phyloP scores from a whole-genome alignment of 208 protist species.

The Novymonas esmeraldas region DNA sequence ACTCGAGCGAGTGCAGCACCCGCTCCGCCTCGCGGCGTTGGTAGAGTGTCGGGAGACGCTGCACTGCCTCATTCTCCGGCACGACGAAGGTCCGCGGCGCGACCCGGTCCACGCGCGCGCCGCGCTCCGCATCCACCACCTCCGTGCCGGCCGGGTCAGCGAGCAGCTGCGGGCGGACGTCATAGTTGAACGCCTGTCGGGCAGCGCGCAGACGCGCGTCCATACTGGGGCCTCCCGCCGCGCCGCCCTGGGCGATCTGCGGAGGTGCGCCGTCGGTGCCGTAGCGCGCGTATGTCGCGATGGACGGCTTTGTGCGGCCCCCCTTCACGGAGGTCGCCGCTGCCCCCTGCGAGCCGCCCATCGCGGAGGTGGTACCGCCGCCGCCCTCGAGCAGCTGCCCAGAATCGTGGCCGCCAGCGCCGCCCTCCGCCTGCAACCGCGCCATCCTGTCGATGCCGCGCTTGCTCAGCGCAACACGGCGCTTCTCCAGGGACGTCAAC shows the following conservation, averaged over 20 bases:
- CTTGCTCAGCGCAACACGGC: slow-evolving; percentile 28
- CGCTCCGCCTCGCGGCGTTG: slow-evolving; percentile 80
- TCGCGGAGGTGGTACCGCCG: not conserved
- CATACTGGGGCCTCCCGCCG: slow-evolving; percentile 2
- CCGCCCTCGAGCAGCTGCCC: not conserved
- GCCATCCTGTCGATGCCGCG: slow-evolving; percentile 35
- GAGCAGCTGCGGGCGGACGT: slow-evolving; percentile 87
- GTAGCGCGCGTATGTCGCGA: slow-evolving; percentile 33
- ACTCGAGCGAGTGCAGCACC: slow-evolving; percentile 81
- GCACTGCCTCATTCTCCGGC: slow-evolving; percentile 73
- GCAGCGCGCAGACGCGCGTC: slow-evolving; percentile 20
- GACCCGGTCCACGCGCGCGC: slow-evolving; percentile 53
- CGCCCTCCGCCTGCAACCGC: slow-evolving; percentile 9
- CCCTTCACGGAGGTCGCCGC: not conserved
- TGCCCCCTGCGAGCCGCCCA: not conserved
- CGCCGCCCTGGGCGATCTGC: slow-evolving; percentile 6
- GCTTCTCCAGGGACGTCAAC: slow-evolving; percentile 54
- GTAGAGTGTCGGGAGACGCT: slow-evolving; percentile 74
- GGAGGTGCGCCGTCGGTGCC: slow-evolving; percentile 23
- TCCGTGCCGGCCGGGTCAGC: slow-evolving; percentile 46
- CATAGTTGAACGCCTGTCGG: slow-evolving; percentile 63
- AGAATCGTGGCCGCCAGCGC: slow-evolving; percentile 20
- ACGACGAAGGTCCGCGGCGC: slow-evolving; percentile 48
- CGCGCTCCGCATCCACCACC: slow-evolving; percentile 64
- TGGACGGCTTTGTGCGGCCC: slow-evolving; percentile 8